Evolutionary conservation across 1,139 yeast species (phyloP).

Genomic region (Taphrina sp.): DNA sequence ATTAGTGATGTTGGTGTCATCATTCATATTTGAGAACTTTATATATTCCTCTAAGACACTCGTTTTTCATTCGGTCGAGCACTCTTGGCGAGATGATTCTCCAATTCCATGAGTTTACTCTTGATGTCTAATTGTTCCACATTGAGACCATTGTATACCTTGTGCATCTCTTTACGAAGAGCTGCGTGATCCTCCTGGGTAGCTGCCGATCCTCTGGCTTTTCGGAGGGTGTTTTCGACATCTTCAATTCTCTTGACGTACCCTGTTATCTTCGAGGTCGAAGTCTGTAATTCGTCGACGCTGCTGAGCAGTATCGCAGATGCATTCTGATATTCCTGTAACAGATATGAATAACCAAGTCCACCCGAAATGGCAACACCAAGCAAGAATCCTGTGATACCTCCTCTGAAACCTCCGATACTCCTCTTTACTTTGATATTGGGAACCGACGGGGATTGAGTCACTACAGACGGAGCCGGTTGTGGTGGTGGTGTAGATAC

Average conservation of each 20-base stretch:
- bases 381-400: conserved; percentile 33
- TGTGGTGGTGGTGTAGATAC: conserved; percentile 8
- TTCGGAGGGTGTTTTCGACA: conserved; percentile 30
- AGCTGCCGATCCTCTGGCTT: not conserved
- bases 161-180: conserved; percentile 33
- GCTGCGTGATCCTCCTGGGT: conserved; percentile 26
- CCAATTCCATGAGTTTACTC: conserved; percentile 28
- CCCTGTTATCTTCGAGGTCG: conserved; percentile 22
- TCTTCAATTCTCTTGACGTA: conserved; percentile 30
- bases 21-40: not conserved
- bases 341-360: conserved; percentile 29
- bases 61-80: conserved; percentile 16
- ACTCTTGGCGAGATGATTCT: conserved; percentile 22
- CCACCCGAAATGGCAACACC: conserved; percentile 33
- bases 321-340: conserved; percentile 33
- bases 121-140: conserved; percentile 30
- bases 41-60: conserved; percentile 1
- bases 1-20: no score
- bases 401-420: conserved; percentile 30
- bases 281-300: conserved; percentile 32
- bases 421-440: conserved; percentile 28
- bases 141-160: conserved; percentile 29
- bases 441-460: conserved; percentile 16
- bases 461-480: conserved; percentile 24
- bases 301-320: conserved; percentile 18